Base-by-base conservation (phyloP, 306 rosid species). In the Medicago lupulina region DNA sequence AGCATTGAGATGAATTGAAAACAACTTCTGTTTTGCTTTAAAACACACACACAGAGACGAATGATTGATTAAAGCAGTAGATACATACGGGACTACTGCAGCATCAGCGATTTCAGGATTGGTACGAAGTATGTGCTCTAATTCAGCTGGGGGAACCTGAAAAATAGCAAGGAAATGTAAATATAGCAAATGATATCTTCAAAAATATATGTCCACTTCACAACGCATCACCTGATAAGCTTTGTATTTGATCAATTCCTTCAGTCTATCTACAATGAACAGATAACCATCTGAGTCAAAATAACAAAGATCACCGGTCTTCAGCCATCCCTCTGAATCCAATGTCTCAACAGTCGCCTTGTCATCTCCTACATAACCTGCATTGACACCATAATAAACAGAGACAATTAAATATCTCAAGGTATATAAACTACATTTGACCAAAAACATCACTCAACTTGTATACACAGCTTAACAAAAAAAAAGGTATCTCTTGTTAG, bases 161-260 rank as follows among this genome's bases (percentile, higher is more conserved):
- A 34, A 82, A 50, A 19, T 8, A 46, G 6, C 38, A 15, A 70
- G 43, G 23, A 76, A 78, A 50, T 58, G 53, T 17, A n/a, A 2
- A 16, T 0, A 28, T 55, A 58, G 31, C 31, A 60, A 80, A 57
- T 25, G 17, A 40, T 2, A 53, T 57, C 5, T 10, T 11, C 47
- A 67, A 78, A 34, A 46, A 31, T n/a, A 9, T 10, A 12, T 47
- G 10, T n/a, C 55, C 7, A 28, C 2, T 21, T 57, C 21, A 61
- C 67, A 34, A 34, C n/a, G 41, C 53, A 38, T 88, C 79, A 95
- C 97, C 92, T 92, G 97, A 90, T 90, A 92, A 31, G 83, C 98
- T 78, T 92, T 95, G 88, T 92, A 95, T 80, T 95, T 90, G 71
- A 95, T 95, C 89, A 95, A 83, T 73, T 95, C 98, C 86, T 95